These are phyloP conservation scores for Mortierella hygrophila DNA, from an alignment of 192 early-diverging fungal genomes.

Conservation along the genomic window DNA sequence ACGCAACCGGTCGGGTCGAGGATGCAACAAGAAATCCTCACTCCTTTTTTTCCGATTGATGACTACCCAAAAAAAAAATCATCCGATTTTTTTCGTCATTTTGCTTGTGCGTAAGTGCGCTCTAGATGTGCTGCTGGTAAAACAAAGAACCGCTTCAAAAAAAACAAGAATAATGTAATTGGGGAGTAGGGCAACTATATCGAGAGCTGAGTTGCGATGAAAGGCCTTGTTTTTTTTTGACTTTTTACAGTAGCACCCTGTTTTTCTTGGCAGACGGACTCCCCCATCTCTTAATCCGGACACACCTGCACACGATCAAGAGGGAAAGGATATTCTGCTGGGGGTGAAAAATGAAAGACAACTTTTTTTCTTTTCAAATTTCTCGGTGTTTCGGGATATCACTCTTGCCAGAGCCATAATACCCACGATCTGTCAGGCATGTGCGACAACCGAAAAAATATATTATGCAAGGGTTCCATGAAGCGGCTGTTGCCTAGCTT, in stretches of 20 bases:
- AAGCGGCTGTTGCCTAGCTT: background rate
- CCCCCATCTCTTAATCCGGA: background rate
- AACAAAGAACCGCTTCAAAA: background rate
- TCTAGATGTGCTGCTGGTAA: background rate
- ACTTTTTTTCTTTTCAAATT: background rate
- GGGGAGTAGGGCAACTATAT: background rate
- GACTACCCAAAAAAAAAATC: background rate
- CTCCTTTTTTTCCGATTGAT: background rate
- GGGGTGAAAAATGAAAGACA: background rate
- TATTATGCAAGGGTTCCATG: background rate
- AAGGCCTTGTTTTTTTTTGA: background rate
- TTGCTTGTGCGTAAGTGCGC: background rate
- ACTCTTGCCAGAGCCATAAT: background rate
- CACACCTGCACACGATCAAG: background rate
- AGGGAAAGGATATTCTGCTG: background rate
- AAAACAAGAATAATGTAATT: background rate
- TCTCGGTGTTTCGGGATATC: conserved; percentile 3
- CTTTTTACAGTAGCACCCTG: background rate
- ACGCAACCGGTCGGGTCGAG: background rate
- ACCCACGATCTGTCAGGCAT: background rate
- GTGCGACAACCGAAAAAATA: background rate
- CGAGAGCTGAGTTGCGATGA: background rate
- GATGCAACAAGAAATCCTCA: background rate
- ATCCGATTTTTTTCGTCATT: background rate
- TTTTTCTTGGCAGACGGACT: background rate